These are phyloP conservation scores for Pythium brachiatum DNA, from an alignment of 352 stramenopile genomes.

Conservation along the genomic window DNA sequence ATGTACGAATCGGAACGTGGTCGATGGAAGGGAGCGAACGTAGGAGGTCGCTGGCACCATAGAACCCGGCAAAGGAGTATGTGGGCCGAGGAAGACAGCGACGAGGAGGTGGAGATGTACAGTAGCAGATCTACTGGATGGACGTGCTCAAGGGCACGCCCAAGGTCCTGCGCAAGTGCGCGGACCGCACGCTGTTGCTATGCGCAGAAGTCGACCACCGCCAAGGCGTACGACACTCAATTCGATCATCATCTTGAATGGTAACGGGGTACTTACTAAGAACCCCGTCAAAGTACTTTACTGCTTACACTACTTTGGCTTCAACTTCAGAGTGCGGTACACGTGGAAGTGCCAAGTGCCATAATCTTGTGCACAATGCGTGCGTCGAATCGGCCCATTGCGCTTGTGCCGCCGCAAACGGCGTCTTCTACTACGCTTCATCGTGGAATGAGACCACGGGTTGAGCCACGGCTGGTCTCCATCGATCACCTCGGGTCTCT, in stretches of 20 bases:
- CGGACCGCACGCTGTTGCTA: constrained; percentile 87
- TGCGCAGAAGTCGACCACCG: constrained; percentile 36
- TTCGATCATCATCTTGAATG: too few relatives aligned
- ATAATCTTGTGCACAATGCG: background rate
- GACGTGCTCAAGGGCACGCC: constrained; percentile 73
- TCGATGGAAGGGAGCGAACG: too few relatives aligned
- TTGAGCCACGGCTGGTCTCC: too few relatives aligned
- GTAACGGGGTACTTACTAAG: too few relatives aligned
- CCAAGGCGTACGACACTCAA: background rate
- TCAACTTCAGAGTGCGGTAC: background rate
- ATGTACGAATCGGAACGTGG: too few relatives aligned
- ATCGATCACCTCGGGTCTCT: too few relatives aligned
- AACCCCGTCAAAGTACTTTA: too few relatives aligned
- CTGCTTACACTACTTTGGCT: too few relatives aligned
- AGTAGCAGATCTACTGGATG: constrained; percentile 84
- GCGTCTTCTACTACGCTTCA: background rate
- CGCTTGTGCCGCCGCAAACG: background rate
- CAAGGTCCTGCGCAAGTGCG: constrained; percentile 70
- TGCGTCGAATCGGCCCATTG: background rate
- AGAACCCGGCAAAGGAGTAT: too few relatives aligned
- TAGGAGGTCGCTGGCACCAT: too few relatives aligned
- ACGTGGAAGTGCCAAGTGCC: background rate
- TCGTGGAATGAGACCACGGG: too few relatives aligned
- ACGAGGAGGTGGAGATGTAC: constrained; percentile 75
- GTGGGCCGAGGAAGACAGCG: constrained; percentile 24